phyloP scores from a whole-genome alignment of 2,329 filamentous ascomycete species.

The Colletotrichum sp. region DNA sequence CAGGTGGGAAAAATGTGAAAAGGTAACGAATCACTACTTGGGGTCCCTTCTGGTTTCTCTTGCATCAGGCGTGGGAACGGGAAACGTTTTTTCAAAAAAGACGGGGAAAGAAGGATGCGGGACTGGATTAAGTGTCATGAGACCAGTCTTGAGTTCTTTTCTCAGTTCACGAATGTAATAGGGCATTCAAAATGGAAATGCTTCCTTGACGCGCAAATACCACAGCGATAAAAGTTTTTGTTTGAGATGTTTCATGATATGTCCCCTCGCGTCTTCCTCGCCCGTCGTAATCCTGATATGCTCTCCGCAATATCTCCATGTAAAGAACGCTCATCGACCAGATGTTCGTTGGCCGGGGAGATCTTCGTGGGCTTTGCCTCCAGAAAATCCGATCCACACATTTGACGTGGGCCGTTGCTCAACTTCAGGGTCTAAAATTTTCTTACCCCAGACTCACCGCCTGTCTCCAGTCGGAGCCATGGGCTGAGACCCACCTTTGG shows the following conservation, averaged over 20 bases:
- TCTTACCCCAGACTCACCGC: neutral
- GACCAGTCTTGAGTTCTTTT: constrained; percentile 1
- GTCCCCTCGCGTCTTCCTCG: neutral
- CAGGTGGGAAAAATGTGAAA: constrained; percentile 28
- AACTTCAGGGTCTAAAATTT: neutral
- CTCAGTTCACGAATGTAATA: constrained; percentile 38
- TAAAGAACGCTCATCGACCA: neutral
- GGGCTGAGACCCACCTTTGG: neutral
- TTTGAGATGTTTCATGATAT: neutral
- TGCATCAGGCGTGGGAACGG: constrained; percentile 42
- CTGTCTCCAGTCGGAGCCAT: neutral
- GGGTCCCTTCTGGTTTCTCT: constrained; percentile 42
- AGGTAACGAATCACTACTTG: constrained; percentile 24
- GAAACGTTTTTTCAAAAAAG: constrained; percentile 29
- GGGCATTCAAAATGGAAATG: constrained; percentile 38
- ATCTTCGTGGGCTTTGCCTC: neutral
- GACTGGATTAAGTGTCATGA: neutral
- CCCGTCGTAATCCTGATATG: neutral
- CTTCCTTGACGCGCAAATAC: constrained; percentile 29
- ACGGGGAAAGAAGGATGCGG: neutral
- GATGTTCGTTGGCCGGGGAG: neutral
- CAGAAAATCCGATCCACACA: neutral
- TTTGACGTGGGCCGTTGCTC: neutral
- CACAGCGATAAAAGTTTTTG: constrained; percentile 17
- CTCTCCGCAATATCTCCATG: neutral